These are phyloP conservation scores for Pythium folliculosum DNA, from an alignment of 352 stramenopile species.

Conservation along the genomic window DNA sequence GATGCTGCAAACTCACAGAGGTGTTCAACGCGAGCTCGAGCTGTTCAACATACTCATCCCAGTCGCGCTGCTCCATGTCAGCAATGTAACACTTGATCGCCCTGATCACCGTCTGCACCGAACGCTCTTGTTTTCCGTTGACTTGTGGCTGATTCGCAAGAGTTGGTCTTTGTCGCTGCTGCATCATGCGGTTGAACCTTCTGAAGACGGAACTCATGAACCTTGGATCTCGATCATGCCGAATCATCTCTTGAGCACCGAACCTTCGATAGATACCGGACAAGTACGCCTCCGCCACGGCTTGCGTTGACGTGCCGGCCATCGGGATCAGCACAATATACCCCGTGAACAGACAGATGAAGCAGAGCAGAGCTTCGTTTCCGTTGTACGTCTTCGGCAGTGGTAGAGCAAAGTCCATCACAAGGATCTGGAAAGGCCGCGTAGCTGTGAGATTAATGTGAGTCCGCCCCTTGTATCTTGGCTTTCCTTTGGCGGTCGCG, in stretches of 20 bases:
- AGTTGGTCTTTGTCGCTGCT: constrained; percentile 16
- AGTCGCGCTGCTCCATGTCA: constrained; percentile 2
- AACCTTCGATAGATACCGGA: constrained; percentile 19
- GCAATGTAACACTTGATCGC: constrained; percentile 25
- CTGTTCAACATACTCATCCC: neutral
- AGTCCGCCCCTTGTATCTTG: neutral
- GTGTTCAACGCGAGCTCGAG: neutral
- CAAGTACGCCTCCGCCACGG: constrained; percentile 28
- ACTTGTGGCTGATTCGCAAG: constrained; percentile 22
- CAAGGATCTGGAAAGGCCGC: constrained; percentile 7
- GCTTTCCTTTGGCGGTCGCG: constrained; percentile 16
- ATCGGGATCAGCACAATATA: constrained; percentile 10
- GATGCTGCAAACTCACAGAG: neutral
- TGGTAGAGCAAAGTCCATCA: constrained; percentile 15
- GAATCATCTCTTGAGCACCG: constrained; percentile 20
- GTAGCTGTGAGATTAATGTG: constrained; percentile 1
- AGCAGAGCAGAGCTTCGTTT: constrained; percentile 7
- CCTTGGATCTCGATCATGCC: constrained; percentile 25
- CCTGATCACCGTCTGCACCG: constrained; percentile 25
- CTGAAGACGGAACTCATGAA: constrained; percentile 23
- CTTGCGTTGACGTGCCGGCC: constrained; percentile 6
- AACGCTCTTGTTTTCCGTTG: constrained; percentile 20
- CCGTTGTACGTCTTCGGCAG: constrained; percentile 1
- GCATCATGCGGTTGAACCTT: constrained; percentile 23
- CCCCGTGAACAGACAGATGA: constrained; percentile 12